These are phyloP conservation scores for Macrophomina pseudophaseolina DNA, from an alignment of 2,329 filamentous ascomycete species.

Conservation along the genomic window DNA sequence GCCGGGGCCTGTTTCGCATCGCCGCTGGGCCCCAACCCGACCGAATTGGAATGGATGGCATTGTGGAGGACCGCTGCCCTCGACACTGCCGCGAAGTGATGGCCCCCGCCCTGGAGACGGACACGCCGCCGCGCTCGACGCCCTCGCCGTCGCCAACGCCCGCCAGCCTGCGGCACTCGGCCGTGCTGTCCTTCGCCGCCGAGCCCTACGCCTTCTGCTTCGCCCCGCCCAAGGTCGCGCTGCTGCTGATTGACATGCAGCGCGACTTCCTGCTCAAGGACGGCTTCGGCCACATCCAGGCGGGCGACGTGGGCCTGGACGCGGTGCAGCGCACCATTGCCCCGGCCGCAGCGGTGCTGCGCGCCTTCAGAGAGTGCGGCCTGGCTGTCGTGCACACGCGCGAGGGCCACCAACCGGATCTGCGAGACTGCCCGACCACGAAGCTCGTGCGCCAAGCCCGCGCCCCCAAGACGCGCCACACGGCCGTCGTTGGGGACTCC, in stretches of 20 bases:
- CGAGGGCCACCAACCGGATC: constrained; percentile 59
- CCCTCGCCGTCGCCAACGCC: neutral
- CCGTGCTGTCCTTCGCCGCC: constrained; percentile 22
- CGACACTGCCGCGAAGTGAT: neutral
- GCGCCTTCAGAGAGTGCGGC: constrained; percentile 46
- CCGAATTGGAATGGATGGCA: neutral
- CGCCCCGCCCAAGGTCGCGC: constrained; percentile 51
- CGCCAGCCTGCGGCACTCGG: neutral
- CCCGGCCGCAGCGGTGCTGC: constrained; percentile 47
- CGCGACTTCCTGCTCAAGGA: constrained; percentile 56
- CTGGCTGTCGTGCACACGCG: constrained; percentile 57
- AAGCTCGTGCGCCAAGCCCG: constrained; percentile 60
- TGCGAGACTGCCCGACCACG: constrained; percentile 60
- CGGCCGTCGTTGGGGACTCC: constrained; percentile 55
- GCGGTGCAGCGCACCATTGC: constrained; percentile 53
- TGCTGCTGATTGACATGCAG: constrained; percentile 63
- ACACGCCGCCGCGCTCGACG: neutral
- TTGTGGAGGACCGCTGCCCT: neutral
- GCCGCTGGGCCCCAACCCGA: neutral
- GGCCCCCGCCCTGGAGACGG: neutral
- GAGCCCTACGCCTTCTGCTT: constrained; percentile 49
- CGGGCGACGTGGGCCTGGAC: constrained; percentile 53
- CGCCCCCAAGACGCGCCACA: constrained; percentile 45
- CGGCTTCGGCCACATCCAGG: constrained; percentile 54
- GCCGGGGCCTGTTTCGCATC: constrained; percentile 5